These are phyloP conservation scores for Rhodotorula sphaerocarpa DNA, from an alignment of 768 basidiomycete species.

Conservation along the genomic window DNA sequence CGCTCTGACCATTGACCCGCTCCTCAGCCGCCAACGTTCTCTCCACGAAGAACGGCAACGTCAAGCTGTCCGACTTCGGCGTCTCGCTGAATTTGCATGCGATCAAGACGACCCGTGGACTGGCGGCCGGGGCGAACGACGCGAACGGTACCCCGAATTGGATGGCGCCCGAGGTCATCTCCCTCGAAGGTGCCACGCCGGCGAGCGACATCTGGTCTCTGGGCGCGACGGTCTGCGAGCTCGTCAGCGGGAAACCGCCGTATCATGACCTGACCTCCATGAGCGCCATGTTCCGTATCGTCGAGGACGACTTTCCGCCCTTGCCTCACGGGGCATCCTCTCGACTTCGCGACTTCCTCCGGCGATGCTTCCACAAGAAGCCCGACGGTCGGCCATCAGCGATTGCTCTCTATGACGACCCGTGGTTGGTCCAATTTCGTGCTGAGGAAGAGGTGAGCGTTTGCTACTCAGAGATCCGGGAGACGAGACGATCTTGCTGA, in stretches of 20 bases:
- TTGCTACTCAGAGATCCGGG: no score
- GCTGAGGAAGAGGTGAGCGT: no score
- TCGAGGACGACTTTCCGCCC: slow-evolving; percentile 83
- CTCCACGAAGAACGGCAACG: slow-evolving; percentile 62
- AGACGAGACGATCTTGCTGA: no score
- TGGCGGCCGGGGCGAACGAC: slow-evolving; percentile 63
- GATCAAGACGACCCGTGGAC: slow-evolving; percentile 63
- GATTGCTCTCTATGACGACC: slow-evolving; percentile 74
- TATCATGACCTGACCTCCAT: slow-evolving; percentile 63
- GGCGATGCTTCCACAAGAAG: slow-evolving; percentile 83
- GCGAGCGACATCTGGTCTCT: slow-evolving; percentile 95
- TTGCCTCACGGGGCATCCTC: slow-evolving; percentile 70
- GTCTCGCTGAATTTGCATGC: slow-evolving; percentile 92
- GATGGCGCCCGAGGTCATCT: slow-evolving; percentile 99
- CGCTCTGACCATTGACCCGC: not conserved
- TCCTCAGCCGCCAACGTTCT: slow-evolving; percentile 79
- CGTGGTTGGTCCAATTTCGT: slow-evolving; percentile 78
- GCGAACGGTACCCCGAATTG: slow-evolving; percentile 83
- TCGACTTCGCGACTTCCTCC: slow-evolving; percentile 69
- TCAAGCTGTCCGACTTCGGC: slow-evolving; percentile 95
- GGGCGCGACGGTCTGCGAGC: slow-evolving; percentile 87
- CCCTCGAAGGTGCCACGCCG: slow-evolving; percentile 82
- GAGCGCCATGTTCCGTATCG: slow-evolving; percentile 92
- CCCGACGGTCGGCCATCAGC: slow-evolving; percentile 75
- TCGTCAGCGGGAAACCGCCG: slow-evolving; percentile 83